A percentile compares a stretch with the other conserved stretches of the same genome.
Evolutionary conservation across 2,329 filamentous ascomycete genomes (phyloP).

Genomic region (Venturia oleaginea): DNA sequence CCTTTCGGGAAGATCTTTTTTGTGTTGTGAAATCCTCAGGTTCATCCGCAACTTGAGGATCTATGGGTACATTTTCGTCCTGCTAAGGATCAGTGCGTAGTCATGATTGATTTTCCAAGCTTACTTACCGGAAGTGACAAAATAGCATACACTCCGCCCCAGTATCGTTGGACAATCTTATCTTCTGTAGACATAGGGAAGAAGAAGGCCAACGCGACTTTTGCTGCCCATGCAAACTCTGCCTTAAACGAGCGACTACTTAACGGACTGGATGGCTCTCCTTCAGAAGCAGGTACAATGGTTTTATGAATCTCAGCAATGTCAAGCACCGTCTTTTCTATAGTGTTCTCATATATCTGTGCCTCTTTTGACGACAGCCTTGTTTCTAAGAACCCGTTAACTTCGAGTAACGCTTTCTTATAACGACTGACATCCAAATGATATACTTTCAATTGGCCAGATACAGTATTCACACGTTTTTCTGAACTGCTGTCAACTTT

Average conservation of each 20-base stretch:
- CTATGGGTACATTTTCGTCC: background rate
- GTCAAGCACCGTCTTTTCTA: background rate
- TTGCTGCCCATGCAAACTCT: slow-evolving; percentile 4
- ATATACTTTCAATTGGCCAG: background rate
- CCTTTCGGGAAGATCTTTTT: background rate
- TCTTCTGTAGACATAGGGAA: slow-evolving; percentile 11
- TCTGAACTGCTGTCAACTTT: background rate
- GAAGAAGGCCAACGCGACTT: slow-evolving; percentile 14
- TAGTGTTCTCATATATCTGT: background rate
- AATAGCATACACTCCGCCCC: slow-evolving; percentile 12
- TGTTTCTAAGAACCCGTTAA: background rate
- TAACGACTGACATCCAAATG: background rate
- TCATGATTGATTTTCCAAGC: background rate
- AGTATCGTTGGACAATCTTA: slow-evolving; percentile 12
- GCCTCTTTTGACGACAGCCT: background rate
- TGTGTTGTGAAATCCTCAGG: background rate
- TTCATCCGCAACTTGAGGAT: background rate
- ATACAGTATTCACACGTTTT: background rate
- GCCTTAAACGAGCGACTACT: background rate
- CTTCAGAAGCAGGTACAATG: too few relatives aligned
- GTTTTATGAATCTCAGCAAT: background rate
- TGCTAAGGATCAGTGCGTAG: background rate
- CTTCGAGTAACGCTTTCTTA: background rate
- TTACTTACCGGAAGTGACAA: background rate
- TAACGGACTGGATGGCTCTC: background rate